phyloP scores from a whole-genome alignment of 192 early-diverging fungal genomes.

The Backusella morwellensis region DNA sequence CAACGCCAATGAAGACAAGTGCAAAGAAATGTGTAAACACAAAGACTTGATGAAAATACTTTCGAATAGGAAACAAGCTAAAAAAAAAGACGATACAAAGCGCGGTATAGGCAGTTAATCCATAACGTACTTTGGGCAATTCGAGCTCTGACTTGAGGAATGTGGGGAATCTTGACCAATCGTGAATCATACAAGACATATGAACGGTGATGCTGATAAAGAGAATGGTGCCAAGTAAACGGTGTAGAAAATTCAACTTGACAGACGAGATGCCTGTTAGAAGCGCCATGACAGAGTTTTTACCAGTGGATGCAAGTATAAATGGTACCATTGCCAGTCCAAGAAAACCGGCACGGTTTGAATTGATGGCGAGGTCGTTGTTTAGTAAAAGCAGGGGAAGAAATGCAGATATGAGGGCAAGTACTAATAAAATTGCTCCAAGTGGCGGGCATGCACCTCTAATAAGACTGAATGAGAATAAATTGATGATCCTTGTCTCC shows the following conservation, averaged over 20 bases:
- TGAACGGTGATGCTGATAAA: conserved; percentile 43
- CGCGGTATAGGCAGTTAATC: conserved; percentile 41
- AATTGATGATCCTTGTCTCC: conserved; percentile 41
- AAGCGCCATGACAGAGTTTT: conserved; percentile 41
- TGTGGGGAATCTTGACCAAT: conserved; percentile 33
- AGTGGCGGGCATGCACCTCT: conserved; percentile 35
- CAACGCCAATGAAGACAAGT: conserved; percentile 44
- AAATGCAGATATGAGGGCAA: conserved; percentile 32
- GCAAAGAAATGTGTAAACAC: conserved; percentile 42
- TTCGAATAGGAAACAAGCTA: conserved; percentile 46
- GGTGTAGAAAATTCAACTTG: conserved; percentile 43
- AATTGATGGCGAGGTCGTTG: conserved; percentile 41
- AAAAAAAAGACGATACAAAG: conserved; percentile 49
- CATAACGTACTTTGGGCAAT: conserved; percentile 44
- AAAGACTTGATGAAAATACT: conserved; percentile 46
- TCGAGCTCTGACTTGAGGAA: conserved; percentile 21
- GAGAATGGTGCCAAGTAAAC: conserved; percentile 37
- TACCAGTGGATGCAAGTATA: conserved; percentile 47
- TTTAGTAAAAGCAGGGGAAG: conserved; percentile 34
- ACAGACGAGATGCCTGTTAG: conserved; percentile 49
- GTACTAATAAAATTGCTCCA: conserved; percentile 37
- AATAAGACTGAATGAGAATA: conserved; percentile 37
- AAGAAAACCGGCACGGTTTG: conserved; percentile 50
- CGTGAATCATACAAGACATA: conserved; percentile 43
- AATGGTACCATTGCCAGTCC: conserved; percentile 46